These are phyloP conservation scores for Pythium monospermum DNA, from an alignment of 352 stramenopile genomes.

Conservation along the genomic window DNA sequence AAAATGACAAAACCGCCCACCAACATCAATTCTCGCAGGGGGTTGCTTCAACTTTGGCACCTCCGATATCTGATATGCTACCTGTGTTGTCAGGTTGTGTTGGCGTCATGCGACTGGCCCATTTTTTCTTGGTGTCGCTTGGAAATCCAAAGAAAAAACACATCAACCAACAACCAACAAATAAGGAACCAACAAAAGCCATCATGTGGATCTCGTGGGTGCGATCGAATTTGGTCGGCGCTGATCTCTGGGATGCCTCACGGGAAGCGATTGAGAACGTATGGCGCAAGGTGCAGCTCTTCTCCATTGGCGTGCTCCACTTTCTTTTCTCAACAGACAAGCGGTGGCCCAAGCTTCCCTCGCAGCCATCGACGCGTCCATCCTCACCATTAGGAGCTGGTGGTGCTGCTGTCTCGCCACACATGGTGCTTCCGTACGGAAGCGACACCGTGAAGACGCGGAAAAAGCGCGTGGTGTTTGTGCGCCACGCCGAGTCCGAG, in stretches of 20 bases:
- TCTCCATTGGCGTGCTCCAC: slow-evolving; percentile 51
- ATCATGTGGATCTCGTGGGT: slow-evolving; percentile 3
- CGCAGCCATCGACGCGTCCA: not conserved
- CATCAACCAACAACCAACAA: not conserved
- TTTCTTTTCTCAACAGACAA: slow-evolving; percentile 75
- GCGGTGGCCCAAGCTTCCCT: slow-evolving; percentile 23
- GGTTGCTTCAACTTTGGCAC: not conserved
- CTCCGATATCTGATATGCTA: not conserved
- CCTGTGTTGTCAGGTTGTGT: too few relatives aligned
- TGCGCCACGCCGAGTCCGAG: slow-evolving; percentile 84
- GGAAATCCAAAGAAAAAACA: not conserved
- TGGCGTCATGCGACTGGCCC: too few relatives aligned
- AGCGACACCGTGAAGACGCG: slow-evolving; percentile 6
- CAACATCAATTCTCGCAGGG: not conserved
- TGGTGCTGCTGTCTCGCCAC: too few relatives aligned
- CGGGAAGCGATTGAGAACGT: slow-evolving; percentile 39
- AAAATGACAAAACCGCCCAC: too few relatives aligned
- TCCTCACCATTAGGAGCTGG: too few relatives aligned
- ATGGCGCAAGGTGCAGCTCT: slow-evolving; percentile 63
- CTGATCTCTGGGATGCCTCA: slow-evolving; percentile 14
- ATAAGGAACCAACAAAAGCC: not conserved
- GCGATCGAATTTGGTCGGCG: not conserved
- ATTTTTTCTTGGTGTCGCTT: not conserved
- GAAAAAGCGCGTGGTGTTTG: slow-evolving; percentile 70
- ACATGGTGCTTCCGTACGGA: slow-evolving; percentile 2